Base-by-base conservation (phyloP, 768 basidiomycete genomes). In the Pholiota molesta region DNA sequence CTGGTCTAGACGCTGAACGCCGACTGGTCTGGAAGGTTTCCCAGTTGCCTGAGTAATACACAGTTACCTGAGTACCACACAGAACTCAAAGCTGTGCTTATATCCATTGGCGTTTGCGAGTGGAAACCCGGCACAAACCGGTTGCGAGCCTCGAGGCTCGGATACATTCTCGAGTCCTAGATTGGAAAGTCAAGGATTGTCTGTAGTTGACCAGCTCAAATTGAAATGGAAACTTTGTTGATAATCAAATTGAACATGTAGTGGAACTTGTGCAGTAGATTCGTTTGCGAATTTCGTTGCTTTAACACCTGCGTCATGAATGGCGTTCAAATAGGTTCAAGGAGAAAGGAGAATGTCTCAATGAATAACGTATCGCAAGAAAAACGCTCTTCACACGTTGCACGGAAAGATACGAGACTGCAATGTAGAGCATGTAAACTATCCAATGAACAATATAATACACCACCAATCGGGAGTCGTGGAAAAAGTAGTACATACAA, bases 401-500 rank as follows among this genome's bases (percentile, higher is more conserved):
- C 35, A 37, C 10, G 14, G 6, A 37, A 37, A 37, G 10, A 10
- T 37, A 37, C 35, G 14, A 37, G 3, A 37, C 10, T 37, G 14
- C 13, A 37, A 37, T 13, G 2, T 11, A 37, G 14, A 37, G 10
- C 35, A 37, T 9, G 11, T 13, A 37, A 37, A 37, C 9, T 37
- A 37, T 14, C 35, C 35, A 16, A 37, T 11, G 35, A 45, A 26
- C 33, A 57, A 42, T 44, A 31, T 31, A 7, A 33, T 57, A 57
- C 56, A 57, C 56, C 44, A 17, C 17, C 16, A 23, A 45, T 10
- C 23, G 37, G 19, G 17, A 44, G 51, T 54, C 19, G 23, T 35
- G 35, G 35, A 58, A 47, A 28, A 49, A 16, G 26, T 53, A 53
- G 37, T 44, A 31, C 35, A 58, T 44, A 31, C 35, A 58, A 57